Percentiles rank a stretch among this genome's conserved stretches.
Evolutionary conservation across 352 stramenopile species (phyloP).

Genomic region (Phytophthora nicotianae): DNA sequence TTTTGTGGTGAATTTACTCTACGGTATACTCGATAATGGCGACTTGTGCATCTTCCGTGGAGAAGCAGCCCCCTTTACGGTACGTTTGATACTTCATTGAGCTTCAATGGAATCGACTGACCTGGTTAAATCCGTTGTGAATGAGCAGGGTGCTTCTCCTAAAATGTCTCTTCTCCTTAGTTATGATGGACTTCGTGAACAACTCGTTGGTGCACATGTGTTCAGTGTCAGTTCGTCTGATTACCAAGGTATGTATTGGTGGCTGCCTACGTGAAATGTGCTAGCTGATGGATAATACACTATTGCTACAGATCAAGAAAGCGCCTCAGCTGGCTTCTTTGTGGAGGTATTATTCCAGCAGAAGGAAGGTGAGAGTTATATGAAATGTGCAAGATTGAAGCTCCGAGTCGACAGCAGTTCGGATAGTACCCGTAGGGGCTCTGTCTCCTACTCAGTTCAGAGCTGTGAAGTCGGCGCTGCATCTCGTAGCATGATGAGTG

Average conservation of each 20-base stretch:
- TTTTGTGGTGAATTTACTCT: slow-evolving; percentile 71
- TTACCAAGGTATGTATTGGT: slow-evolving; percentile 56
- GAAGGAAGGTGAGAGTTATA: slow-evolving; percentile 41
- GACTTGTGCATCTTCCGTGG: slow-evolving; percentile 75
- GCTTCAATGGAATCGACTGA: slow-evolving; percentile 4
- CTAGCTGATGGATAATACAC: slow-evolving; percentile 9
- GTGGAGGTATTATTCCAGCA: slow-evolving; percentile 72
- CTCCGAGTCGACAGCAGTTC: slow-evolving; percentile 50
- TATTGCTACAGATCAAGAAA: slow-evolving; percentile 55
- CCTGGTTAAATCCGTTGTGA: not conserved
- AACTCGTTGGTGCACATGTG: slow-evolving; percentile 57
- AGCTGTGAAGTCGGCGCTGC: slow-evolving; percentile 58
- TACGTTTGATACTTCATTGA: slow-evolving; percentile 30
- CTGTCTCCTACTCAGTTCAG: slow-evolving; percentile 52
- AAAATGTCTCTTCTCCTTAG: slow-evolving; percentile 59
- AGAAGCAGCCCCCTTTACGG: slow-evolving; percentile 74
- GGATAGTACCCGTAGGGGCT: slow-evolving; percentile 25
- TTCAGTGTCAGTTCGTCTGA: slow-evolving; percentile 65
- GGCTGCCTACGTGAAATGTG: not conserved
- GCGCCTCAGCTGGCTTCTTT: slow-evolving; percentile 47
- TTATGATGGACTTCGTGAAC: slow-evolving; percentile 50
- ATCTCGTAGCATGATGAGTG: slow-evolving; percentile 56
- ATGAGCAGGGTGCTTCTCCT: slow-evolving; percentile 58
- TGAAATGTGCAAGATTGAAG: slow-evolving; percentile 64
- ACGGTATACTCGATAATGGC: slow-evolving; percentile 67